A percentile compares a stretch with the other conserved stretches of the same genome.
These are phyloP conservation scores for Phytophthora colocasiae DNA, from an alignment of 352 stramenopile species.

Conservation along the genomic window DNA sequence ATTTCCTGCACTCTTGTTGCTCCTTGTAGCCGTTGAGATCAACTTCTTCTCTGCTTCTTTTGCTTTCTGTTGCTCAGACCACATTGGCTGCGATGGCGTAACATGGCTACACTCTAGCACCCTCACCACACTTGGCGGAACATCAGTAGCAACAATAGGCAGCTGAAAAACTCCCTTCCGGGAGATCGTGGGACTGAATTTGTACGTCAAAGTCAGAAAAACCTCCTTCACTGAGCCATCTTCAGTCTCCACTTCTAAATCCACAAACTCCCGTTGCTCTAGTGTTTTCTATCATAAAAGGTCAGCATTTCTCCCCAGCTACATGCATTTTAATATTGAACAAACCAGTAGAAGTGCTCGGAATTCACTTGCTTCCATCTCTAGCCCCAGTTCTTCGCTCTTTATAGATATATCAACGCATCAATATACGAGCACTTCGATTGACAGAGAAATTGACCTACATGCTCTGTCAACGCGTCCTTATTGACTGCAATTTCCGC, in stretches of 20 bases:
- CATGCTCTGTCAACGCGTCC: constrained; percentile 43
- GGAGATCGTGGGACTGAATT: constrained; percentile 64
- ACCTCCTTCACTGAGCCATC: constrained; percentile 21
- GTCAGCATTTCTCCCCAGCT: background rate
- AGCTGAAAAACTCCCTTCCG: constrained; percentile 59
- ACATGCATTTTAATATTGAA: background rate
- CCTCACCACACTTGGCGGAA: constrained; percentile 39
- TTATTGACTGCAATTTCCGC: constrained; percentile 46
- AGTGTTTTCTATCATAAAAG: constrained; percentile 46
- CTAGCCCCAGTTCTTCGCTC: constrained; percentile 68
- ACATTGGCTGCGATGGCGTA: constrained; percentile 37
- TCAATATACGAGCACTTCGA: background rate
- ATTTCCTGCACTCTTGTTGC: background rate
- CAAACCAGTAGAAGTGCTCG: constrained; percentile 44
- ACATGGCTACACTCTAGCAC: constrained; percentile 52
- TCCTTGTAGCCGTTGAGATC: background rate
- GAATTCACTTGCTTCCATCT: constrained; percentile 48
- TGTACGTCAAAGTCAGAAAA: constrained; percentile 62
- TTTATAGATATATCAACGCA: constrained; percentile 12
- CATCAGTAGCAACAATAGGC: constrained; percentile 35
- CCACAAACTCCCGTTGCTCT: constrained; percentile 42
- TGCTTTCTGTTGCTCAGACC: constrained; percentile 39
- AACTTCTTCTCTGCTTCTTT: constrained; percentile 17
- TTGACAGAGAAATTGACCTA: constrained; percentile 16
- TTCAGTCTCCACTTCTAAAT: constrained; percentile 40